Evolutionary conservation across 768 basidiomycete genomes (phyloP).

Genomic region (Amanita muscaria): DNA sequence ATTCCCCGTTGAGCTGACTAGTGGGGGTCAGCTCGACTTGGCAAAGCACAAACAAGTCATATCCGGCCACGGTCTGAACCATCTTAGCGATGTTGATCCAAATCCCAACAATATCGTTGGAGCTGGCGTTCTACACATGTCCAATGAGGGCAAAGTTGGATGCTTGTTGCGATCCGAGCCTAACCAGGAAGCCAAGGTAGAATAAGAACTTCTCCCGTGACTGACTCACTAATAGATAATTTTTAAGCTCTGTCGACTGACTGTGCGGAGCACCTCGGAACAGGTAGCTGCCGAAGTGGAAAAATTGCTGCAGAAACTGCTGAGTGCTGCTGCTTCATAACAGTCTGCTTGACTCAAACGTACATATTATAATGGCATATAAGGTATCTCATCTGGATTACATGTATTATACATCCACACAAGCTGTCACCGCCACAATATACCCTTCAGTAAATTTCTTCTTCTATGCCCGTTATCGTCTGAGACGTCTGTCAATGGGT

Average conservation of each 20-base stretch:
- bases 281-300: slow-evolving; percentile 70
- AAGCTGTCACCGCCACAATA: slow-evolving; percentile 30
- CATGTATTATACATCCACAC: neutral
- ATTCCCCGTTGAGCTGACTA: slow-evolving; percentile 69
- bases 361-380: slow-evolving; percentile 8
- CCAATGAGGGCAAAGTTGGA: slow-evolving; percentile 88
- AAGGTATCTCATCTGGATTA: neutral
- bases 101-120: slow-evolving; percentile 91
- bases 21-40: slow-evolving; percentile 64
- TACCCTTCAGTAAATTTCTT: slow-evolving; percentile 34
- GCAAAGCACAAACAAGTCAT: slow-evolving; percentile 68
- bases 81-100: slow-evolving; percentile 83
- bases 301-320: slow-evolving; percentile 39
- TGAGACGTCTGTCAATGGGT: slow-evolving; percentile 19
- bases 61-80: slow-evolving; percentile 64
- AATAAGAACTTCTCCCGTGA: slow-evolving; percentile 11
- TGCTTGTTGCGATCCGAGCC: slow-evolving; percentile 91
- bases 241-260: slow-evolving; percentile 81
- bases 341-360: neutral
- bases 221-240: neutral
- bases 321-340: slow-evolving; percentile 24
- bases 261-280: slow-evolving; percentile 92
- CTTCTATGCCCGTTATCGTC: slow-evolving; percentile 34
- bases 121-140: slow-evolving; percentile 94
- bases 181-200: slow-evolving; percentile 89